Evolutionary conservation across 805 yeast species (phyloP).

Genomic region (Scheffersomyces stipitis): DNA sequence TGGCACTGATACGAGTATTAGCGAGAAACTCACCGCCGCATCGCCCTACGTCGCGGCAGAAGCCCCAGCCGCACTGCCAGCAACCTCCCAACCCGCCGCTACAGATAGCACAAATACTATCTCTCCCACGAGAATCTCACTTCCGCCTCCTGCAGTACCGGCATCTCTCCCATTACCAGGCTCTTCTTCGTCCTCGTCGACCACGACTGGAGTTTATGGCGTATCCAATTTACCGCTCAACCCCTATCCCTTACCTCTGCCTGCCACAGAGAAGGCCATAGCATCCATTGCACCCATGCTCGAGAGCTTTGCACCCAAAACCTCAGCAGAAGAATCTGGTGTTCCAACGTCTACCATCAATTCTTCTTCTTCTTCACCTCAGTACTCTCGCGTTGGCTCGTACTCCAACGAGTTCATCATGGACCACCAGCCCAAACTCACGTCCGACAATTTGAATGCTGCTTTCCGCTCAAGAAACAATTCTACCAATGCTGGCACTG

Average conservation of each 20-base stretch:
- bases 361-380: constrained; percentile 22
- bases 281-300: constrained; percentile 79
- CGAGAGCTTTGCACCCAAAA: constrained; percentile 70
- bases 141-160: no score
- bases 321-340: constrained; percentile 41
- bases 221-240: no score
- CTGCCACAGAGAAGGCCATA: constrained; percentile 57
- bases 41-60: no score
- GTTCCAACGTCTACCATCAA: neutral
- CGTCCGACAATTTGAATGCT: constrained; percentile 15
- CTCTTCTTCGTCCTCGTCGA: no score
- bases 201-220: no score
- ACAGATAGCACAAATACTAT: no score
- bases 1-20: neutral
- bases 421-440: constrained; percentile 11
- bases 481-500: constrained; percentile 1
- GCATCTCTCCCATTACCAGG: no score
- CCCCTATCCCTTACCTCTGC: constrained; percentile 20
- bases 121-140: no score
- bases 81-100: no score
- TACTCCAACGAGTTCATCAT: neutral
- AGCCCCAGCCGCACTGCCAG: no score
- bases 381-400: constrained; percentile 3
- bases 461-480: constrained; percentile 7
- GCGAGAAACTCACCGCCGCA: no score